Evolutionary conservation across 2,329 filamentous ascomycete species (phyloP).

Genomic region (Cercospora nicotianae): DNA sequence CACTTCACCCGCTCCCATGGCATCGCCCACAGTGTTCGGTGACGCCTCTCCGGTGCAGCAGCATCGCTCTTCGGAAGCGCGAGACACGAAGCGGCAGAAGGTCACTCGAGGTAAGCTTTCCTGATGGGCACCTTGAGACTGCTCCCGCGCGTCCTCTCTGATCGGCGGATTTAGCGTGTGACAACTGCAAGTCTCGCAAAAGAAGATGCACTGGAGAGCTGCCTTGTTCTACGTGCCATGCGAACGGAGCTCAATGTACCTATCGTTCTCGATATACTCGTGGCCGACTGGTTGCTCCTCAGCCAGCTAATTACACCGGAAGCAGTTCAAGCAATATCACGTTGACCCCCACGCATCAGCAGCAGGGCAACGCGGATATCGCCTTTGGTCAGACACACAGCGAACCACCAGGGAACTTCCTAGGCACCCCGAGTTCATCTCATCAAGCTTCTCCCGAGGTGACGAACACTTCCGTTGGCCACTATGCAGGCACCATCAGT

Average conservation of each 20-base stretch:
- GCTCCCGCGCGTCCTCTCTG: neutral
- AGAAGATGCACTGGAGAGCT: conserved; percentile 44
- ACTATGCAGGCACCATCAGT: conserved; percentile 34
- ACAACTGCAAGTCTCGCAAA: conserved; percentile 41
- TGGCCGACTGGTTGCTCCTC: conserved; percentile 34
- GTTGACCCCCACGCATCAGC: neutral
- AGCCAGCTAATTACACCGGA: neutral
- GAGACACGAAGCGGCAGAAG: conserved; percentile 27
- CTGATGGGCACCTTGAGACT: neutral
- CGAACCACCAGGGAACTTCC: conserved; percentile 5
- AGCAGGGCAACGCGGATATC: neutral
- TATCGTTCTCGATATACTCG: conserved; percentile 54
- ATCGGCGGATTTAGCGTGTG: conserved; percentile 31
- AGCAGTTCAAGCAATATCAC: neutral
- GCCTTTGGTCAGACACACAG: neutral
- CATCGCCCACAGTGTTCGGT: neutral
- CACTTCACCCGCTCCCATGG: neutral
- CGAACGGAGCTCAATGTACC: conserved; percentile 43
- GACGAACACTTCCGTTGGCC: conserved; percentile 26
- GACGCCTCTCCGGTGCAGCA: neutral
- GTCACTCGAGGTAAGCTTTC: conserved; percentile 27
- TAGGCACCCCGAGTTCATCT: conserved; percentile 16
- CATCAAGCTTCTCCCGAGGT: conserved; percentile 24
- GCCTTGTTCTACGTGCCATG: conserved; percentile 43
- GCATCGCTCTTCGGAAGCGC: conserved; percentile 8